These are phyloP conservation scores for Staphylotrichum longicolle DNA, from an alignment of 495 filamentous ascomycete species.

Conservation along the genomic window DNA sequence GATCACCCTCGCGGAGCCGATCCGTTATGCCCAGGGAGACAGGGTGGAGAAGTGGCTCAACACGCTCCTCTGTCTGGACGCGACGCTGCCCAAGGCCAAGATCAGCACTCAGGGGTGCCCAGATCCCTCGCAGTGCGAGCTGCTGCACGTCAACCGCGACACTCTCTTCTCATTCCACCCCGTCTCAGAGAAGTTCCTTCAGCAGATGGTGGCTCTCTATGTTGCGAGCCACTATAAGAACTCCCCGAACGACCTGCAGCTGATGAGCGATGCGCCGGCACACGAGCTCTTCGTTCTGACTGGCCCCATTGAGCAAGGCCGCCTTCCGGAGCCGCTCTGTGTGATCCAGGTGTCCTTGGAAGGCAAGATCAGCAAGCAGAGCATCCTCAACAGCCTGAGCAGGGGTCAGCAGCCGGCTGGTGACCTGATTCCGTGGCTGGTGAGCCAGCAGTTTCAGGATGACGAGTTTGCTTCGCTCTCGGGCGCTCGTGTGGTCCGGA, in stretches of 20 bases:
- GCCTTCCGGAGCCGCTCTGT: slow-evolving; percentile 88
- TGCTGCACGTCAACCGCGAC: slow-evolving; percentile 92
- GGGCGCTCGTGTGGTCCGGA: slow-evolving; percentile 88
- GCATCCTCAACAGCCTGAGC: slow-evolving; percentile 82
- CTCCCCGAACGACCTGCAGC: slow-evolving; percentile 93
- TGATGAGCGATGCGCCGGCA: slow-evolving; percentile 96
- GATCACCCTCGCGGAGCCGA: slow-evolving; percentile 88
- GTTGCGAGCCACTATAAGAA: slow-evolving; percentile 99
- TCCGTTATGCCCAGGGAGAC: slow-evolving; percentile 89
- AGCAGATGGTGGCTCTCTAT: slow-evolving; percentile 96
- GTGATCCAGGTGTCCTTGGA: slow-evolving; percentile 95
- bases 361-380: slow-evolving; percentile 89
- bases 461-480: slow-evolving; percentile 93
- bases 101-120: slow-evolving; percentile 77
- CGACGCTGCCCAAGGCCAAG: slow-evolving; percentile 75
- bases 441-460: slow-evolving; percentile 98
- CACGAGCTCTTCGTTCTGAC: slow-evolving; percentile 96
- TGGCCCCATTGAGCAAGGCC: slow-evolving; percentile 76
- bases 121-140: slow-evolving; percentile 83
- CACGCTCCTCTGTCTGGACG: slow-evolving; percentile 88
- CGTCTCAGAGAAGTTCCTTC: slow-evolving; percentile 93
- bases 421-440: slow-evolving; percentile 96
- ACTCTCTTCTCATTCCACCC: slow-evolving; percentile 98
- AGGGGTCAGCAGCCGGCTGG: slow-evolving; percentile 88
- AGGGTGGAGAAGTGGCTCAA: slow-evolving; percentile 96